A percentile compares a stretch with the other conserved stretches of the same genome.
phyloP scores from a whole-genome alignment of 1,139 yeast genomes.

The Nakaseomyces uthaithaninus region DNA sequence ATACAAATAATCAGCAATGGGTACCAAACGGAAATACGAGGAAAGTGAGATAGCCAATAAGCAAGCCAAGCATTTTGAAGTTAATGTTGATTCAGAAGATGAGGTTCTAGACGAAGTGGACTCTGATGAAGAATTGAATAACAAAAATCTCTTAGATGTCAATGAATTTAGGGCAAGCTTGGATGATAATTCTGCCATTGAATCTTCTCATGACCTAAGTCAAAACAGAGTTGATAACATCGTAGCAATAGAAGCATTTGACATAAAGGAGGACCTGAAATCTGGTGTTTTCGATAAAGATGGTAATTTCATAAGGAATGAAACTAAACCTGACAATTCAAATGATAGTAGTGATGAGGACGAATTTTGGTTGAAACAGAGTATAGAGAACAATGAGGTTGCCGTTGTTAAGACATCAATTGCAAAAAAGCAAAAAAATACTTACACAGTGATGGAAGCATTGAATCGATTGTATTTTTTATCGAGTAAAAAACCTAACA shows the following conservation, averaged over 20 bases:
- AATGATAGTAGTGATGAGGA: conserved; percentile 16
- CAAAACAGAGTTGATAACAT: no score
- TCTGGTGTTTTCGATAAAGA: conserved; percentile 22
- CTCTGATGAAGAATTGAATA: conserved; percentile 8
- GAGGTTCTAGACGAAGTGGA: conserved; percentile 6
- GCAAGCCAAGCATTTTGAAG: not conserved
- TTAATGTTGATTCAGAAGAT: conserved; percentile 4
- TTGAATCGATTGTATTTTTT: conserved; percentile 16
- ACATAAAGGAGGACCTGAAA: conserved; percentile 20
- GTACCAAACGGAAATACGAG: not conserved
- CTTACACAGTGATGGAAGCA: conserved; percentile 8
- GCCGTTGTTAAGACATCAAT: not conserved
- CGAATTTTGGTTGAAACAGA: conserved; percentile 23
- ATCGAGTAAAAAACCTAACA: not conserved
- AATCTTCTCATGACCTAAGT: no score
- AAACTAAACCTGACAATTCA: not conserved
- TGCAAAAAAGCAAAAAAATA: conserved; percentile 2
- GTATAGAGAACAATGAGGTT: conserved; percentile 9
- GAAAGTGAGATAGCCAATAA: not conserved
- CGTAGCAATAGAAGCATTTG: conserved; percentile 17
- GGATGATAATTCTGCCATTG: no score
- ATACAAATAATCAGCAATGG: no score
- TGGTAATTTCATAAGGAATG: conserved; percentile 19
- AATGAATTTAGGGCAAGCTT: not conserved
- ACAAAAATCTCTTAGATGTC: not conserved